Percentiles rank a stretch among this genome's conserved stretches.
Conservation (phyloP, 495 filamentous ascomycete species). For the Glonium stellatum region DNA sequence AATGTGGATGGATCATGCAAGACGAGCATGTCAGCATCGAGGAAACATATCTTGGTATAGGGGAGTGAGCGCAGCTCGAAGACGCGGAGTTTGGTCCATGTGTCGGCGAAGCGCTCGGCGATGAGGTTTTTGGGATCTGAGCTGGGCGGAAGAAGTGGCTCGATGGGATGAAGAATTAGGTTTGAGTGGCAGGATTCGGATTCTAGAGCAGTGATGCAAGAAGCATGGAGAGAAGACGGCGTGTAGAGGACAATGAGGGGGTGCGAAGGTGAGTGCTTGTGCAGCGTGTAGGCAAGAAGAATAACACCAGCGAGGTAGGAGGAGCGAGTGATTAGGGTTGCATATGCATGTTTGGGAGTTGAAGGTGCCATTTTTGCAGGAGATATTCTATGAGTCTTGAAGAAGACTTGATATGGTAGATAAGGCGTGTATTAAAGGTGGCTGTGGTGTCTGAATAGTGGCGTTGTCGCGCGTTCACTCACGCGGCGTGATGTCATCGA, state of each 20-base stretch:
- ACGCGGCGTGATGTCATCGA: no score
- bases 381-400: background rate
- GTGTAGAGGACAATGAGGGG: conserved; percentile 47
- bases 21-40: conserved; percentile 49
- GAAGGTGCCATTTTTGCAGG: background rate
- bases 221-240: conserved; percentile 27
- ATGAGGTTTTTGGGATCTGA: conserved; percentile 25
- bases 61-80: conserved; percentile 40
- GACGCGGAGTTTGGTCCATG: conserved; percentile 51
- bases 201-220: conserved; percentile 33
- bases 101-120: conserved; percentile 45
- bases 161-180: conserved; percentile 32
- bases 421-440: no score
- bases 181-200: conserved; percentile 34
- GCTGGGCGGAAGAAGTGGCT: conserved; percentile 32
- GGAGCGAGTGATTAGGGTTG: conserved; percentile 45
- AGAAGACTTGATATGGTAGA: background rate
- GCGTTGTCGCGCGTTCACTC: no score
- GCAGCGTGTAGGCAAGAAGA: conserved; percentile 43
- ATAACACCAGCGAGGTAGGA: conserved; percentile 48
- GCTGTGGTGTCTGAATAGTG: no score
- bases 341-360: conserved; percentile 25
- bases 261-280: conserved; percentile 38
- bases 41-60: conserved; percentile 37
- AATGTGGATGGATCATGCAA: conserved; percentile 38